These are phyloP conservation scores for Aspergillus spinulosporus DNA, from an alignment of 2,329 filamentous ascomycete species.

Conservation along the genomic window DNA sequence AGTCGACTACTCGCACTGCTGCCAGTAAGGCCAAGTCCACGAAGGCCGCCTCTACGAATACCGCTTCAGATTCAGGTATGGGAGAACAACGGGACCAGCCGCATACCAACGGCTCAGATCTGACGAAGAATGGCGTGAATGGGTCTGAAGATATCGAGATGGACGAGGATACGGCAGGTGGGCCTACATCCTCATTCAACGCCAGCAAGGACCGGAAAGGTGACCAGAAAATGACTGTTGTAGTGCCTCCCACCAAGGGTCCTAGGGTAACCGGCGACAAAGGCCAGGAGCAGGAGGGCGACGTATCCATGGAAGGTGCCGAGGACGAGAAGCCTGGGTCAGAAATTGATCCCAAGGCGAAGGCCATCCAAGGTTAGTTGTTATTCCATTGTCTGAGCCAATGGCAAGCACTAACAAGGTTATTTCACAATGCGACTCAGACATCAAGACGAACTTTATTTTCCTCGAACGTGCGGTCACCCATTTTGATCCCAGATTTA, in stretches of 20 bases:
- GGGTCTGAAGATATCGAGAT: slow-evolving; percentile 69
- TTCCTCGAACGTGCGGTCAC: slow-evolving; percentile 88
- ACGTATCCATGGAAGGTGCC: slow-evolving; percentile 68
- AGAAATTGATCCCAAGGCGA: slow-evolving; percentile 48
- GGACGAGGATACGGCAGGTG: slow-evolving; percentile 62
- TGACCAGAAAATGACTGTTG: slow-evolving; percentile 77
- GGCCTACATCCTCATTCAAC: slow-evolving; percentile 56
- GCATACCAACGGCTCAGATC: slow-evolving; percentile 65
- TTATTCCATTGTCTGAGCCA: background rate
- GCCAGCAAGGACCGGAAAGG: slow-evolving; percentile 66
- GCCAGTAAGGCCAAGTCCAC: slow-evolving; percentile 44
- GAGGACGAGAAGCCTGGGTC: slow-evolving; percentile 44
- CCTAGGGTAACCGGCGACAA: slow-evolving; percentile 58
- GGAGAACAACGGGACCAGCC: slow-evolving; percentile 70
- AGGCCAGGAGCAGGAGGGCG: slow-evolving; percentile 64
- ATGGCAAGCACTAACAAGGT: slow-evolving; percentile 10
- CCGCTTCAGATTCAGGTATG: slow-evolving; percentile 52
- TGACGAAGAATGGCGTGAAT: slow-evolving; percentile 66
- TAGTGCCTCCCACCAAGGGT: slow-evolving; percentile 71
- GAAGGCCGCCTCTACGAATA: slow-evolving; percentile 39
- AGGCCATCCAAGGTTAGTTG: slow-evolving; percentile 51
- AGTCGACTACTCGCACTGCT: slow-evolving; percentile 44
- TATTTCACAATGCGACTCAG: slow-evolving; percentile 49
- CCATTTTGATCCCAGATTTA: slow-evolving; percentile 93
- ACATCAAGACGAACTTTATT: slow-evolving; percentile 92